Evolutionary conservation across 1,284 basidiomycete species (phyloP).

Genomic region (Crocinoboletus sp.): DNA sequence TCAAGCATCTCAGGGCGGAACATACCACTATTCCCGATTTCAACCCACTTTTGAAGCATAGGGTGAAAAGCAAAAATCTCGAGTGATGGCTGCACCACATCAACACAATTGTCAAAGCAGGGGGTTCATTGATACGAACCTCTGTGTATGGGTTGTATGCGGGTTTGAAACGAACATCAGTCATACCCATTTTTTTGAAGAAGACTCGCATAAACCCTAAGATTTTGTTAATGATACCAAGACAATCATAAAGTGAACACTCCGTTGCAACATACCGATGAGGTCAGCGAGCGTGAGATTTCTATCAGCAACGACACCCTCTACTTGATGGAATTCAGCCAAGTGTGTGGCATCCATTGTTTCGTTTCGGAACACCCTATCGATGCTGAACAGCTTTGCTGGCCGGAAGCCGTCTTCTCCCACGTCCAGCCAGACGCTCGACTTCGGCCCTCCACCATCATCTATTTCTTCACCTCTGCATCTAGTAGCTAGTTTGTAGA

Average conservation of each 20-base stretch:
- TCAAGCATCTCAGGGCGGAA: slow-evolving; percentile 99
- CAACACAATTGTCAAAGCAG: slow-evolving; percentile 2
- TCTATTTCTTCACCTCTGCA: slow-evolving; percentile 61
- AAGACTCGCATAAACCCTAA: slow-evolving; percentile 97
- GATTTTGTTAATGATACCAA: background rate
- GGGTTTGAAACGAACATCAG: slow-evolving; percentile 94
- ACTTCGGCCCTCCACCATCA: slow-evolving; percentile 35
- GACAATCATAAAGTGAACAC: background rate
- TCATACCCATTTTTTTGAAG: slow-evolving; percentile 97
- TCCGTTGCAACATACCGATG: slow-evolving; percentile 58
- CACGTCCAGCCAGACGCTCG: slow-evolving; percentile 22
- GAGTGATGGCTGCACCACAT: slow-evolving; percentile 76
- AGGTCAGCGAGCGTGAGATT: slow-evolving; percentile 94
- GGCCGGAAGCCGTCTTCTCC: slow-evolving; percentile 83
- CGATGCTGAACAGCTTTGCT: slow-evolving; percentile 97
- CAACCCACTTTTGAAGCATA: slow-evolving; percentile 93
- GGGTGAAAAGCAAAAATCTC: slow-evolving; percentile 99
- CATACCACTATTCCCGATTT: slow-evolving; percentile 95
- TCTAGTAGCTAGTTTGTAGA: slow-evolving; percentile 84
- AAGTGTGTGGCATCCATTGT: slow-evolving; percentile 99
- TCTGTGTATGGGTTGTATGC: slow-evolving; percentile 98
- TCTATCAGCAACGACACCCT: slow-evolving; percentile 97
- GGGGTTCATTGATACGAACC: slow-evolving; percentile 40
- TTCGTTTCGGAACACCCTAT: slow-evolving; percentile 98
- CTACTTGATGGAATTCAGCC: slow-evolving; percentile 99